phyloP scores from a whole-genome alignment of 805 yeast species.

The Ogataea nitratoaversa region DNA sequence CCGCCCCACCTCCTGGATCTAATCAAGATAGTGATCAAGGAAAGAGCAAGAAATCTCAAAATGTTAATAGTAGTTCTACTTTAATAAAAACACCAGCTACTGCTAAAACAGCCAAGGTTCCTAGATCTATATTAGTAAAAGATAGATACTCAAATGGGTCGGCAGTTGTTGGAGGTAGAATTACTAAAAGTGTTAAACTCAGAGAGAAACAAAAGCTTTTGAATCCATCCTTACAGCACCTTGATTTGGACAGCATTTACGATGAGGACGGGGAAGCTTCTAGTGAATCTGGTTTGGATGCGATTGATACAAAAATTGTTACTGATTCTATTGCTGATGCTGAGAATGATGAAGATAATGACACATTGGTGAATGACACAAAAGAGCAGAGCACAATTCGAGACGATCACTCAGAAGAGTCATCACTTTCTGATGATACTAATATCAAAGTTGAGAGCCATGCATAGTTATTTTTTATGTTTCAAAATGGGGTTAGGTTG shows the following conservation, averaged over 20 bases:
- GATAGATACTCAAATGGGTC: slow-evolving; percentile 6
- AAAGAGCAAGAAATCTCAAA: not conserved
- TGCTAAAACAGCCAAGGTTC: slow-evolving; percentile 3
- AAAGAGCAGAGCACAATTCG: too few species aligned
- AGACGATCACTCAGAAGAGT: too few species aligned
- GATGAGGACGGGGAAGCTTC: slow-evolving; percentile 17
- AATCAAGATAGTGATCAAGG: not conserved
- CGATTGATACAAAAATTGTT: not conserved
- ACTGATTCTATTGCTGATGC: not conserved
- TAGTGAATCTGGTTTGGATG: slow-evolving; percentile 13
- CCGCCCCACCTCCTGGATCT: slow-evolving; percentile 9
- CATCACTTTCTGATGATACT: too few species aligned
- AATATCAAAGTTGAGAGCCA: too few species aligned
- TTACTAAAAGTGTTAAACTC: slow-evolving; percentile 15
- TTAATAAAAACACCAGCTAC: not conserved
- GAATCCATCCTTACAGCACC: slow-evolving; percentile 24
- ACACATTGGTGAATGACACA: too few species aligned
- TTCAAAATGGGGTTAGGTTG: too few species aligned
- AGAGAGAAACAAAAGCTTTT: slow-evolving; percentile 19
- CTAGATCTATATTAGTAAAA: slow-evolving; percentile 14
- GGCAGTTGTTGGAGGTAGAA: slow-evolving; percentile 9
- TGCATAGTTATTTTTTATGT: too few species aligned
- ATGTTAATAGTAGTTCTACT: not conserved
- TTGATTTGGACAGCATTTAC: slow-evolving; percentile 19
- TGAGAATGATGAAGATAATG: not conserved